Evolutionary conservation across 2,329 filamentous ascomycete species (phyloP), one percentile per base, ranked within the genome.

Genomic region (Trichoderma atroviride): DNA sequence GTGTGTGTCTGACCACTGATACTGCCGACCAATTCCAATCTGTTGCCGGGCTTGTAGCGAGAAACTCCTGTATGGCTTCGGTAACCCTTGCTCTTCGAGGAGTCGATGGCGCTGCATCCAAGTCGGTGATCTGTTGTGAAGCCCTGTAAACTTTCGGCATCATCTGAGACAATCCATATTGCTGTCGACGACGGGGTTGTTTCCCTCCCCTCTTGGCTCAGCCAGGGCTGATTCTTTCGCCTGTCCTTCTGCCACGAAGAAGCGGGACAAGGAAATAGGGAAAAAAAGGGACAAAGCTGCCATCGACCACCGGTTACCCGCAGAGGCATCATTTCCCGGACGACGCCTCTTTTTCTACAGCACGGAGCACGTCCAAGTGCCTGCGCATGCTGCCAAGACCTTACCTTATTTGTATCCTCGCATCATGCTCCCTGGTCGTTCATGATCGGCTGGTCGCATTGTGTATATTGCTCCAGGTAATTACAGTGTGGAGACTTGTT

Each of bases 391-490:
- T 33, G 33, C 31, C 57, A 60, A 60, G 63, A 40, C 63, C 53
- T 50, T 29, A 16, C 24, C 35, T 31, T 6, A 24, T 55, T 67
- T 19, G 64, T 66, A 47, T 29, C 40, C 64, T 67, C 64, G 31
- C 58, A 68, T 69, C 59, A 35, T 14, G 47, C 27, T 62, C 70
- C 70, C 66, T 71, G 66, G 71, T 66, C 68, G 59, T 69, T 69
- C 71, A 61, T 73, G 72, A 74, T 74, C 71, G 73, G 71, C 72
- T 71, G 71, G 67, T 63, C 57, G 71, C 73, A 73, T 72, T 61
- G 71, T 69, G 69, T 50, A 72, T 70, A 71, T 71, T 72, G 65
- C 73, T 67, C 67, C 69, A 43, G 52, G 55, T 73, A 71, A 75
- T 73, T 74, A 70, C 68, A 65, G 55, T 63, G 73, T 73, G 71